Evolutionary conservation across 768 basidiomycete species (phyloP), one percentile per base, ranked within the genome.

Genomic region (Lentinula lateritia): DNA sequence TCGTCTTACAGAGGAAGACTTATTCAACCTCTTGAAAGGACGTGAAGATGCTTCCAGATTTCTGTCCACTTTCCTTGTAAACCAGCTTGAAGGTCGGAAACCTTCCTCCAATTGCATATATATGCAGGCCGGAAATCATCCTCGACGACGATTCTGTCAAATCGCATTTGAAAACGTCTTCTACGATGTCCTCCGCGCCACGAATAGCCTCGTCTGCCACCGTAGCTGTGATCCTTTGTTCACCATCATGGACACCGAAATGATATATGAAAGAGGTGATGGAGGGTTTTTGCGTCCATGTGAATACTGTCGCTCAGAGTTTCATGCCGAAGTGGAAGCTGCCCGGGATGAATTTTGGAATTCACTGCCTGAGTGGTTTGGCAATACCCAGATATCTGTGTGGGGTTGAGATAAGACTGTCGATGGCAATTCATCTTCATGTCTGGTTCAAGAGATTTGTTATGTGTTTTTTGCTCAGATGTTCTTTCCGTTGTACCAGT

Each of bases 1-100:
- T 66, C 66, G 71, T 43, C 80, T 83, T 50, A 77, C 81, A 15
- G 75, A 80, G 60, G 70, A 70, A 45, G 88, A 90, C 67, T 78
- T 92, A 16, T 74, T 87, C 64, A 77, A 70, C 50, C 78, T 87
- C 43, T 77, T 90, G 8, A 83, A 81, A 61, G 90, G 90, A 8
- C 85, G 88, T 58, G 89, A 92, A 73, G 82, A 87, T 57, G 80
- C 83, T 10, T 85, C 87, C 9, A 85, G 89, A 46, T 91, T 84
- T 72, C 82, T 92, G 58, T 90, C 89, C 10, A 87, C 86, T 8
- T 92, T 92, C 69, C 82, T 92, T 66, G 85, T 87, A 58, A 86
- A 85, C 67, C 82, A 90, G 63, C 78, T 91, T 20, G 89, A 91
- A 74, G 84, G 85, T 52, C 78, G 90, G 62, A 70, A 78, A 41